Base-by-base conservation (phyloP, 2,329 filamentous ascomycete species). In the Hyphodiscus sp. region DNA sequence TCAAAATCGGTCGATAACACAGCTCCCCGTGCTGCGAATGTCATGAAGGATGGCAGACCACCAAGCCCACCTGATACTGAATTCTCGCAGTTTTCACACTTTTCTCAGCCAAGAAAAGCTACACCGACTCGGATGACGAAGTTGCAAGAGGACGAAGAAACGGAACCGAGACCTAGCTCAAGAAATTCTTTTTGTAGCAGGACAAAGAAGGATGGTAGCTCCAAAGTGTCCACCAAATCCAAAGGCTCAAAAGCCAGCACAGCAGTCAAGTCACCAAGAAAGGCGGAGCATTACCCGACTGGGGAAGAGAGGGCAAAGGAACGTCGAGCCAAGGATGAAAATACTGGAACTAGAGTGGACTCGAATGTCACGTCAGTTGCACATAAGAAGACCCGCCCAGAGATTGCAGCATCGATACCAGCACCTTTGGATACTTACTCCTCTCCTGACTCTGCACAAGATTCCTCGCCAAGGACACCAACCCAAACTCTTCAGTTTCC, bases 11-110 rank as follows among this genome's bases (percentile, higher is more conserved):
- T 68, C 20, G 76, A 77, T 26, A 67, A 71, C 18, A 67, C 72
- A 20, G 54, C 59, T 19, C 66, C 55, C 73, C 58, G 65, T 77
- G 69, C 67, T 76, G 46, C 71, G 63, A 74, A 68, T 48, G 65
- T 70, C 45, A 68, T 56, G 59, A 76, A 70, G 63, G 72, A 76
- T 60, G 72, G 71, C 49, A 72, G 81, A 58, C 77, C 82, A n/a
- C 81, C 80, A 2, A 85, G 78, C 51, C 82, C 82, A 1, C 82
- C 82, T 1, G 82, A 84, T 59, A 86, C 82, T 3, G 82, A 84
- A 54, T 58, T 83, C 18, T 79, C 79, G 2, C 74, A 38, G 33
- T 38, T 38, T 10, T 38, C 33, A n/a, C 74, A 38, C 11, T 38
- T 38, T 2, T 38, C 33, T 13, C 33, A 71, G 47, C 60, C 65